A percentile compares a stretch with the other conserved stretches of the same genome.
phyloP scores from a whole-genome alignment of 1,139 yeast species.

The Meyerozyma sp. region DNA sequence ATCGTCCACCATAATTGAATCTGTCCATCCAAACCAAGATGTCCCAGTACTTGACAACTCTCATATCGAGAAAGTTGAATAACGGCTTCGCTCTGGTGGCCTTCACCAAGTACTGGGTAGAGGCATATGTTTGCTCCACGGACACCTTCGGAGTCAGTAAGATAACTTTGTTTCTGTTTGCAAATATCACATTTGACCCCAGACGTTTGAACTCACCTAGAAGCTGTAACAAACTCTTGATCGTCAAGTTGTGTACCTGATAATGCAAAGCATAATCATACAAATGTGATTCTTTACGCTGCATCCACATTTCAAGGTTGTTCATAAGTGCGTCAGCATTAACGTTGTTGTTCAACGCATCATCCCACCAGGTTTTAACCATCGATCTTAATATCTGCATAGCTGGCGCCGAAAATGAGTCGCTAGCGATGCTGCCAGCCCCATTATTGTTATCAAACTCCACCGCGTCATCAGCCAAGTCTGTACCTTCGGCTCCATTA shows the following conservation, averaged over 20 bases:
- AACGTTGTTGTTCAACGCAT: conserved; percentile 61
- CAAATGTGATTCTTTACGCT: conserved; percentile 62
- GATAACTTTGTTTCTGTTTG: conserved; percentile 71
- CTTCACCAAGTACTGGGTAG: conserved; percentile 81
- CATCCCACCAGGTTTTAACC: conserved; percentile 94
- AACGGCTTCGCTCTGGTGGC: conserved; percentile 77
- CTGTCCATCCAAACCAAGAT: conserved; percentile 91
- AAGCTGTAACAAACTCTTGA: conserved; percentile 76
- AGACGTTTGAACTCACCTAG: conserved; percentile 73
- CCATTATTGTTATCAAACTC: conserved; percentile 38
- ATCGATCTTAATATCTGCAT: conserved; percentile 63
- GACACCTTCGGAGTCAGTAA: conserved; percentile 71
- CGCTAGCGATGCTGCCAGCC: conserved; percentile 58
- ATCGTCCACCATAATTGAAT: conserved; percentile 80
- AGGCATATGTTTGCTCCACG: conserved; percentile 88
- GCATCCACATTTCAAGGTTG: conserved; percentile 83
- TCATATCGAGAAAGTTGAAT: conserved; percentile 75
- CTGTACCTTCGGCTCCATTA: conserved; percentile 88
- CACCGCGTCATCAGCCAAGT: conserved; percentile 55
- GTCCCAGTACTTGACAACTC: conserved; percentile 83
- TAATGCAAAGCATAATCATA: conserved; percentile 79
- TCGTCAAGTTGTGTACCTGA: conserved; percentile 82
- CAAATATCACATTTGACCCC: conserved; percentile 76
- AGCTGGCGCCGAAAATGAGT: conserved; percentile 77
- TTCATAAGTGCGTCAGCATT: conserved; percentile 87